Evolutionary conservation across 441 rosid genomes (phyloP).

Genomic region (California macrophylla): DNA sequence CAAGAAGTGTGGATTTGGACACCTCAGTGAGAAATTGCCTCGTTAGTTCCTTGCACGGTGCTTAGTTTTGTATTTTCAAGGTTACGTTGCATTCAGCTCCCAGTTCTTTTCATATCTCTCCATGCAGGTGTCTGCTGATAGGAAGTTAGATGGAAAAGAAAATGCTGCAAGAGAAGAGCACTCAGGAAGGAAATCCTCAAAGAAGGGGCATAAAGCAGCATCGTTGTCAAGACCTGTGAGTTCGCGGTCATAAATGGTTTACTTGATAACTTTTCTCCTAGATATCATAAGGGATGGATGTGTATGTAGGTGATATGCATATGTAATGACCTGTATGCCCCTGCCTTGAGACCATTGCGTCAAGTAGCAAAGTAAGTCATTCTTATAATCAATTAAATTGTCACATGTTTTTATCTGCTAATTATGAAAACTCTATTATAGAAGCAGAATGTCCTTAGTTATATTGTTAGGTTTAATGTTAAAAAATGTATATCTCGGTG

Average conservation of each 20-base stretch:
- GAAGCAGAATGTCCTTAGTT: background rate
- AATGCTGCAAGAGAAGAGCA: constrained; percentile 40
- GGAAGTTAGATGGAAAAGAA: constrained; percentile 55
- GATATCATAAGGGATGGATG: constrained; percentile 8
- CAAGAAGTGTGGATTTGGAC: background rate
- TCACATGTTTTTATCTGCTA: background rate
- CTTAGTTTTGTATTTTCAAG: background rate
- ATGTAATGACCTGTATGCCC: constrained; percentile 91
- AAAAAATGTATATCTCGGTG: background rate
- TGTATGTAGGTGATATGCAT: constrained; percentile 72
- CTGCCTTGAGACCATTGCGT: constrained; percentile 84
- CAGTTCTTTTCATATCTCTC: constrained; percentile 11
- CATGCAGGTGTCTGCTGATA: constrained; percentile 65
- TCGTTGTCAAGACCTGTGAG: constrained; percentile 81
- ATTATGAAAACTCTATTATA: background rate
- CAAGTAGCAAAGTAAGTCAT: constrained; percentile 85
- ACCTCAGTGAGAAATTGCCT: background rate
- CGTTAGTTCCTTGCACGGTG: background rate
- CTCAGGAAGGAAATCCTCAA: constrained; percentile 40
- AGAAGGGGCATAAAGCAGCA: constrained; percentile 46
- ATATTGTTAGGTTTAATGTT: background rate
- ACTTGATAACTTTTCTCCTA: constrained; percentile 7
- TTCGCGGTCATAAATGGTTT: constrained; percentile 19
- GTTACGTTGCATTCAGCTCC: constrained; percentile 2
- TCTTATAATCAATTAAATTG: constrained; percentile 9